These are phyloP conservation scores for Coffea eugenioides DNA, from an alignment of 257 asterid species.

Conservation along the genomic window DNA sequence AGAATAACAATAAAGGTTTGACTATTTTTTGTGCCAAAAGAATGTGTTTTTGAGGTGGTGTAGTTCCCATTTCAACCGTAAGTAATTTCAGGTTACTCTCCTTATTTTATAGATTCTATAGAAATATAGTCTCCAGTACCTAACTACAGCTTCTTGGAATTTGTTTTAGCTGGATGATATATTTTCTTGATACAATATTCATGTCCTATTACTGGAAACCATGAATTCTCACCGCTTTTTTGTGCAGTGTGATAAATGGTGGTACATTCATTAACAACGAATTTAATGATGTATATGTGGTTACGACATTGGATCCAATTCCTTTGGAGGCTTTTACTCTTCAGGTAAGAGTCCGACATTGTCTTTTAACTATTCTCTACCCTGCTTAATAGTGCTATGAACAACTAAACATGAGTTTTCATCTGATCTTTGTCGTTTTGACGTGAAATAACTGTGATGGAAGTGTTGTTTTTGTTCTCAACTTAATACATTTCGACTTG, in stretches of 20 bases:
- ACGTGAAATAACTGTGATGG: not conserved
- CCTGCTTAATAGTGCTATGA: not conserved
- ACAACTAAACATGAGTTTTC: conserved; percentile 4
- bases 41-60: not conserved
- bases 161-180: not conserved
- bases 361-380: not conserved
- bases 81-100: not conserved
- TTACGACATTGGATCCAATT: conserved; percentile 79
- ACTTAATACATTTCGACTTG: not conserved
- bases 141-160: not conserved
- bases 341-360: conserved; percentile 55
- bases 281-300: conserved; percentile 86
- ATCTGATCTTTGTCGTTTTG: not conserved
- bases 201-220: not conserved
- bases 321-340: conserved; percentile 96
- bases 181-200: not conserved
- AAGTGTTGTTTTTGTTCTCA: not conserved
- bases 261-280: conserved; percentile 88
- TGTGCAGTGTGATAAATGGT: conserved; percentile 67
- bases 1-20: not conserved
- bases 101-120: not conserved
- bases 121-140: not conserved
- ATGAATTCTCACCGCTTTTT: conserved; percentile 14
- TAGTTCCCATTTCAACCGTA: not conserved
- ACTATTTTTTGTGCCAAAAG: not conserved